Conservation (phyloP, 805 yeast genomes). For the Candida germanica region DNA sequence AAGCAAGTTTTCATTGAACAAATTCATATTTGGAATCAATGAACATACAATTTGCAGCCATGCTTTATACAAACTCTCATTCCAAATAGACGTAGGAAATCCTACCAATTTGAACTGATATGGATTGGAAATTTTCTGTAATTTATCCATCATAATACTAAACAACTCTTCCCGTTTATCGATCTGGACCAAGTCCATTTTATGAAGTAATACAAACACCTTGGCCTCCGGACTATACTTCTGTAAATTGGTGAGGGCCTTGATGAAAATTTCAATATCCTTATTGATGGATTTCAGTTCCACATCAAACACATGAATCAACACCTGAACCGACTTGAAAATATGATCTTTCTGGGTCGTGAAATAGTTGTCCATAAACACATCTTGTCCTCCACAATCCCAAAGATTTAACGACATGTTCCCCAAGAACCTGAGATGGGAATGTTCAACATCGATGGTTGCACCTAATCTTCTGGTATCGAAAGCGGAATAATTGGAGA, state of each 20-base stretch:
- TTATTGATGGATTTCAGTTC: conserved; percentile 88
- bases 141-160: conserved; percentile 75
- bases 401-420: conserved; percentile 93
- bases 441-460: conserved; percentile 97
- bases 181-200: conserved; percentile 91
- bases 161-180: conserved; percentile 84
- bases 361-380: conserved; percentile 91
- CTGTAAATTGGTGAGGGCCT: conserved; percentile 76
- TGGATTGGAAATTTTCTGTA: conserved; percentile 71
- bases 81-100: conserved; percentile 96
- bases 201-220: conserved; percentile 87
- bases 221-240: conserved; percentile 88
- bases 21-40: conserved; percentile 83
- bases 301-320: conserved; percentile 94
- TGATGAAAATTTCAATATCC: conserved; percentile 87
- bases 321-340: conserved; percentile 91
- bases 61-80: conserved; percentile 90
- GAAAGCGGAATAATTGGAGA: conserved; percentile 92
- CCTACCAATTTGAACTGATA: conserved; percentile 67
- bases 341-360: conserved; percentile 87
- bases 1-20: conserved; percentile 71
- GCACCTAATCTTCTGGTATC: conserved; percentile 96
- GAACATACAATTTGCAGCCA: conserved; percentile 97
- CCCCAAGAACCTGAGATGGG: conserved; percentile 87
- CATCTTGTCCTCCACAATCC: conserved; percentile 99